phyloP scores from a whole-genome alignment of 352 stramenopile genomes.

The Phytophthora palmivora region DNA sequence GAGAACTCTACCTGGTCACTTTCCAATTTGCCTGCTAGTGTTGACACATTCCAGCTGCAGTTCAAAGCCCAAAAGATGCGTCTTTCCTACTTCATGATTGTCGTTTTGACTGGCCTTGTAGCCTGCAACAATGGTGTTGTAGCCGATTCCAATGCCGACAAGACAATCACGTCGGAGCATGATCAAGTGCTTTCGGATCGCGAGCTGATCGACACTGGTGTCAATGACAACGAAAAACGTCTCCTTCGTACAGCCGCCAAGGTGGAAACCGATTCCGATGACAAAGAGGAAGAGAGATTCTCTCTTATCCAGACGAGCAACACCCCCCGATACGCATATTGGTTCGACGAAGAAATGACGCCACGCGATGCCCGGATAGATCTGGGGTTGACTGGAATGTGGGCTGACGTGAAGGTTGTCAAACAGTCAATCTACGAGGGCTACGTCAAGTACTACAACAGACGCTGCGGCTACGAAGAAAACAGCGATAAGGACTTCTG shows the following conservation, averaged over 20 bases:
- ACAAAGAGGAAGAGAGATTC: slow-evolving; percentile 17
- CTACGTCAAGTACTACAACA: slow-evolving; percentile 21
- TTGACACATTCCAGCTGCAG: background rate
- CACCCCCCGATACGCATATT: slow-evolving; percentile 8
- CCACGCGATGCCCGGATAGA: slow-evolving; percentile 10
- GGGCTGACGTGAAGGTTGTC: slow-evolving; percentile 10
- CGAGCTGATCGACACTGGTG: slow-evolving; percentile 1
- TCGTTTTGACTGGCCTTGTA: slow-evolving; percentile 12
- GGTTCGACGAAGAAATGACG: slow-evolving; percentile 15
- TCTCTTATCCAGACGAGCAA: slow-evolving; percentile 9
- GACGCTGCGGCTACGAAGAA: slow-evolving; percentile 9
- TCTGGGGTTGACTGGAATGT: slow-evolving; percentile 3
- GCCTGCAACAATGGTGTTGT: slow-evolving; percentile 2
- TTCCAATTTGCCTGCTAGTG: slow-evolving; percentile 1
- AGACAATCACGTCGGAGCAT: background rate
- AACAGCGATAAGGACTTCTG: slow-evolving; percentile 20
- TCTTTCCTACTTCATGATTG: background rate
- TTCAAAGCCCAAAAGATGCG: slow-evolving; percentile 21
- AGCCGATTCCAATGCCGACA: background rate
- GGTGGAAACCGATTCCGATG: slow-evolving; percentile 1
- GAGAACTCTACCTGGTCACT: background rate
- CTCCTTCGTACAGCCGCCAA: background rate
- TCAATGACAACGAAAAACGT: slow-evolving; percentile 1
- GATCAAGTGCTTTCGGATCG: slow-evolving; percentile 1
- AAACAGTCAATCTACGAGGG: slow-evolving; percentile 22